Evolutionary conservation across 169 alveolate genomes (phyloP).

Genomic region (Cryptosporidium muris): DNA sequence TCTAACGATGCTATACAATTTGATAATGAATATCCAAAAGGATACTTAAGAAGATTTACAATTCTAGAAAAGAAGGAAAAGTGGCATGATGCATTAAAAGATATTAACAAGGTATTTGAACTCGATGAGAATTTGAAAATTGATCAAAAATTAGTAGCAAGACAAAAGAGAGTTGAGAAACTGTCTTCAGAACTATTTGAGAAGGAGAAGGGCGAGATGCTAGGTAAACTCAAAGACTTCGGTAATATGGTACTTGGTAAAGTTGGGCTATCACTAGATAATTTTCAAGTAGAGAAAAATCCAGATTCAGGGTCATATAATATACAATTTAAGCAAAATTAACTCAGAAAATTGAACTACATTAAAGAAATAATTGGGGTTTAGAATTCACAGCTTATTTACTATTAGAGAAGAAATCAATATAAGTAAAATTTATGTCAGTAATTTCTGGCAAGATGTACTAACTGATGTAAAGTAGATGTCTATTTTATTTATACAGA

Average conservation of each 20-base stretch:
- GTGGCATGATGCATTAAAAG: constrained; percentile 87
- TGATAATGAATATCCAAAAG: constrained; percentile 79
- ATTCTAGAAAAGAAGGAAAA: constrained; percentile 84
- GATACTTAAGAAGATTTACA: constrained; percentile 83
- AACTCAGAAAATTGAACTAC: constrained; percentile 2
- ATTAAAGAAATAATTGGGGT: not conserved
- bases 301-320: constrained; percentile 92
- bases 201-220: constrained; percentile 91
- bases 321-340: constrained; percentile 88
- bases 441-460: too few relatives aligned
- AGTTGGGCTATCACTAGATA: constrained; percentile 91
- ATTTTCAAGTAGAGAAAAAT: constrained; percentile 91
- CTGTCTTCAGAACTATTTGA: constrained; percentile 84
- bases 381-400: not conserved
- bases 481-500: too few relatives aligned
- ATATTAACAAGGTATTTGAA: constrained; percentile 84
- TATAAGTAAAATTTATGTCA: too few relatives aligned
- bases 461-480: too few relatives aligned
- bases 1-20: constrained; percentile 79
- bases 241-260: constrained; percentile 93
- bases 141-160: constrained; percentile 8
- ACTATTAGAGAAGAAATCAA: not conserved
- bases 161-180: constrained; percentile 54
- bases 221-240: constrained; percentile 91
- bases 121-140: constrained; percentile 75